Percentiles rank a stretch among this genome's conserved stretches.
These are phyloP conservation scores for Millerago galiae DNA, from an alignment of 805 yeast genomes.

Conservation along the genomic window DNA sequence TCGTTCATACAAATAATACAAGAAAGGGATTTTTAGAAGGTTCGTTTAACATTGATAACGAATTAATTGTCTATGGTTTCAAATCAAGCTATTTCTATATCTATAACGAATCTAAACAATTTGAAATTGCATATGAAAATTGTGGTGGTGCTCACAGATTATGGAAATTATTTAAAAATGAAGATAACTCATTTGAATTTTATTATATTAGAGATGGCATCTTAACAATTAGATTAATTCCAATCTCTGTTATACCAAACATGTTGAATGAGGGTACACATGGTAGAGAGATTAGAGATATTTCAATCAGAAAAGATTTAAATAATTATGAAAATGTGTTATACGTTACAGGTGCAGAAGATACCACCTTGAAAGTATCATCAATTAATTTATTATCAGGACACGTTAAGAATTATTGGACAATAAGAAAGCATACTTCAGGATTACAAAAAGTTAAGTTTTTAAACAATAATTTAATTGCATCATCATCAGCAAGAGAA, in stretches of 20 bases:
- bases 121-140: constrained; percentile 57
- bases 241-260: constrained; percentile 22
- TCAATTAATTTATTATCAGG: constrained; percentile 32
- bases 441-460: constrained; percentile 76
- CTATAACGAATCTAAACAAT: constrained; percentile 75
- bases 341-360: constrained; percentile 82
- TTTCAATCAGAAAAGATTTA: constrained; percentile 46
- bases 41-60: constrained; percentile 36
- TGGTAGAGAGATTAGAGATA: constrained; percentile 84
- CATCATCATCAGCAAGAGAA: constrained; percentile 76
- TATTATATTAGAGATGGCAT: constrained; percentile 53
- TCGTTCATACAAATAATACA: constrained; percentile 53
- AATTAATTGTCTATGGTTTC: constrained; percentile 71
- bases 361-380: constrained; percentile 67
- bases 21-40: constrained; percentile 83
- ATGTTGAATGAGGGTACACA: constrained; percentile 63
- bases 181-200: constrained; percentile 33
- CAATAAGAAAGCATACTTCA: constrained; percentile 76
- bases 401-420: constrained; percentile 42
- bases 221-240: constrained; percentile 33
- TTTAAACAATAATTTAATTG: constrained; percentile 41
- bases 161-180: constrained; percentile 50
- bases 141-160: constrained; percentile 93
- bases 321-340: constrained; percentile 27
- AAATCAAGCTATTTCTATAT: constrained; percentile 69